These are phyloP conservation scores for Ustilago crameri DNA, from an alignment of 1,284 basidiomycete species.

Conservation along the genomic window DNA sequence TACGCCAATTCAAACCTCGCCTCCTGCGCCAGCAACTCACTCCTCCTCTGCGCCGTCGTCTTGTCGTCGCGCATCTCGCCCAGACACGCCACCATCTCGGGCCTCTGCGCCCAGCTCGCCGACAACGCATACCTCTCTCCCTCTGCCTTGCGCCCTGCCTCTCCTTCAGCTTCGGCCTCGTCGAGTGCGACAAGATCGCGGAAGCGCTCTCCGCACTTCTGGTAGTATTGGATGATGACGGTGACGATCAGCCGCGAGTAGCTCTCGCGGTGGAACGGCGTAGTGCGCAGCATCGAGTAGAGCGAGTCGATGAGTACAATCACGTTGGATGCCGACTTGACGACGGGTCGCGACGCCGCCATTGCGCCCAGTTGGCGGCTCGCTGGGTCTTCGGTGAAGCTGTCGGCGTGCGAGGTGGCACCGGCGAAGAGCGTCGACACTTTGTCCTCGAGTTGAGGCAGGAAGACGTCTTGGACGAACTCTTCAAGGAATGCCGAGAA, in stretches of 20 bases:
- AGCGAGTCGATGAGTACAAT: constrained; percentile 91
- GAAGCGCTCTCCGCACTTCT: constrained; percentile 88
- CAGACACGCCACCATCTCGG: constrained; percentile 80
- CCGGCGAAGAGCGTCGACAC: constrained; percentile 70
- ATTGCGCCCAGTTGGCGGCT: constrained; percentile 11
- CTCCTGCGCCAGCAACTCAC: constrained; percentile 48
- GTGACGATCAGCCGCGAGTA: constrained; percentile 89
- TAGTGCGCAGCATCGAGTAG: constrained; percentile 88
- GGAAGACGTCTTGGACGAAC: constrained; percentile 90
- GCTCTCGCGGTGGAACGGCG: constrained; percentile 90
- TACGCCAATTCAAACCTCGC: constrained; percentile 40
- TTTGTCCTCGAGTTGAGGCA: constrained; percentile 95
- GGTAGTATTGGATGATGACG: constrained; percentile 97
- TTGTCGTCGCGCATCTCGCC: constrained; percentile 72
- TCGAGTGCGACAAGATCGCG: constrained; percentile 75
- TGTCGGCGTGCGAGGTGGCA: constrained; percentile 71
- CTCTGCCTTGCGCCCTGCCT: neutral
- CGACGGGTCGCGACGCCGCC: constrained; percentile 75
- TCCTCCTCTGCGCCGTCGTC: constrained; percentile 3
- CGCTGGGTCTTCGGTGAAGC: constrained; percentile 72
- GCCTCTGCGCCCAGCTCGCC: constrained; percentile 68
- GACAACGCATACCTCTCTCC: constrained; percentile 35
- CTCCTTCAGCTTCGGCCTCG: neutral
- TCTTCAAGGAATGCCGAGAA: constrained; percentile 87
- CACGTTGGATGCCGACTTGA: constrained; percentile 86